Evolutionary conservation across 2,329 filamentous ascomycete genomes (phyloP), one percentile per base, ranked within the genome.

Genomic region (Dactylella cylindrospora): DNA sequence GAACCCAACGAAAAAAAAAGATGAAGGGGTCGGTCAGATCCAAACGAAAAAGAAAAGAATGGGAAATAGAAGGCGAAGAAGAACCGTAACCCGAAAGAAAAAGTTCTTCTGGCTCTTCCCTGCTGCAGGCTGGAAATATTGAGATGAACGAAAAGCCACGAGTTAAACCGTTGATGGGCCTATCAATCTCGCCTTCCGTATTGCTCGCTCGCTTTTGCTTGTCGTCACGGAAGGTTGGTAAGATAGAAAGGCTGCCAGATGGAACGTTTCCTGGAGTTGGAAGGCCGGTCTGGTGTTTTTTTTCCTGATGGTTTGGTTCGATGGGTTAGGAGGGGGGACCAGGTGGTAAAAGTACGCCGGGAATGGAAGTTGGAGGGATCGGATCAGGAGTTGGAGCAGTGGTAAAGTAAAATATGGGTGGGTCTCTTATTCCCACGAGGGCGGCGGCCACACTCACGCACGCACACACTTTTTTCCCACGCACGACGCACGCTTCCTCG

Each of bases 281-380:
- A 61, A 61, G 55, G 55, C 55, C 55, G 44, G 55, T 17, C 46
- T n/a, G 39, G 29, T 44, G 28, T 43, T 59, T 29, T n/a, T n/a
- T n/a, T n/a, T n/a, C n/a, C n/a, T n/a, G n/a, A n/a, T n/a, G n/a
- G n/a, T n/a, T n/a, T n/a, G n/a, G n/a, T n/a, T n/a, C n/a, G n/a
- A n/a, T n/a, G n/a, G n/a, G 43, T 43, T 32, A 49, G 43, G 52
- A 50, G 44, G 55, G 43, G 38, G 33, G 12, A 26, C 45, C 25
- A 39, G 39, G 43, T 44, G 40, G 54, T 29, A 44, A 39, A 38
- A 43, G 57, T 33, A 54, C 43, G 57, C 57, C 57, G 57, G 57
- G 57, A 62, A 62, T 62, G 57, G 57, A 62, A 54, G 57, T 49
- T 62, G 49, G 38, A 33, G 43, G 57, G 46, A 49, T 53, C 49